These are phyloP conservation scores for Bothriochloa decipiens DNA, from an alignment of 176 grass and related monocot genomes.

Conservation along the genomic window DNA sequence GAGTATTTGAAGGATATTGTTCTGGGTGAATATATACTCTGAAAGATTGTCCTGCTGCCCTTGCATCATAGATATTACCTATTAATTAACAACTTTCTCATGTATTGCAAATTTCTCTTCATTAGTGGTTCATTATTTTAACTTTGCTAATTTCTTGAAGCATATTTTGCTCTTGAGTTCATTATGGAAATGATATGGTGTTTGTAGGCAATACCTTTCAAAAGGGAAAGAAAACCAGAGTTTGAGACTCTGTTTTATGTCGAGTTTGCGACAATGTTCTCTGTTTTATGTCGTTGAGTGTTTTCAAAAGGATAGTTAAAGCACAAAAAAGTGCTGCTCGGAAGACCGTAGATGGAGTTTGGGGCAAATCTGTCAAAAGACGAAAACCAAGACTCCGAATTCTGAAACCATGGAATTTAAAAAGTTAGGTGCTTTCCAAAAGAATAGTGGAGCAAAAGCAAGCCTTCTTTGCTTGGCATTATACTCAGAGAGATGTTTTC, in stretches of 20 bases:
- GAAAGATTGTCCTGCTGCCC: too few species aligned
- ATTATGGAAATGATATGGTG: too few species aligned
- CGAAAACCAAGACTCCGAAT: not conserved
- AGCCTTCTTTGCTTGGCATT: conserved; percentile 28
- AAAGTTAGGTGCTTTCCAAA: conserved; percentile 28
- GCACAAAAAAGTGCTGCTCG: conserved; percentile 33
- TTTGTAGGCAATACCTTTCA: too few species aligned
- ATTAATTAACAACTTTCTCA: too few species aligned
- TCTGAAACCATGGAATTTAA: not conserved
- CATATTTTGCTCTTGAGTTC: too few species aligned
- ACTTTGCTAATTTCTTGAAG: too few species aligned
- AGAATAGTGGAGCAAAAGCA: conserved; percentile 38
- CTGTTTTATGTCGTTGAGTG: conserved; percentile 10
- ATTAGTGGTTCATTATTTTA: too few species aligned
- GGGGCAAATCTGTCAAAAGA: conserved; percentile 8
- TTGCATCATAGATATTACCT: too few species aligned
- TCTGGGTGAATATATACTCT: too few species aligned
- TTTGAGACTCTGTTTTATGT: conserved; percentile 14
- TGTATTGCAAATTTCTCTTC: too few species aligned
- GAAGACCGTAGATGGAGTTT: not conserved
- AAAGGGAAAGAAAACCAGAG: not conserved
- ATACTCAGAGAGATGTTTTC: conserved; percentile 6
- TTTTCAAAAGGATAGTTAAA: conserved; percentile 35
- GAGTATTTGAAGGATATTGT: too few species aligned
- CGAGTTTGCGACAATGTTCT: not conserved